Conservation (phyloP, 257 asterid species). For the Marsdenia floribunda region DNA sequence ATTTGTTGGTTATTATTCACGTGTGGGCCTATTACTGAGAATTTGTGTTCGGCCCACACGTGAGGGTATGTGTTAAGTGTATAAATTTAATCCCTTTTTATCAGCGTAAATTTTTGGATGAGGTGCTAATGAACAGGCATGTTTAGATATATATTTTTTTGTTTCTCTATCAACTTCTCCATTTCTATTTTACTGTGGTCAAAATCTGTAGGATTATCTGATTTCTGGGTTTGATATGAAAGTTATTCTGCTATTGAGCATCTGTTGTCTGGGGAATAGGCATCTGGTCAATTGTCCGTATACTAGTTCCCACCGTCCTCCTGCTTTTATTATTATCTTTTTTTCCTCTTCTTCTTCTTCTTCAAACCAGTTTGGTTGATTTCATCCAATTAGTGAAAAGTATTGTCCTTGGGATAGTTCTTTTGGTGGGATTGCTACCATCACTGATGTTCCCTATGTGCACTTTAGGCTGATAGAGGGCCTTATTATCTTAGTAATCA, state of each 20-base stretch:
- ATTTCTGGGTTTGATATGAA: background rate
- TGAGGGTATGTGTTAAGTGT: too few relatives aligned
- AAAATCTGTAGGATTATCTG: background rate
- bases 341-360: background rate
- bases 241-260: background rate
- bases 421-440: background rate
- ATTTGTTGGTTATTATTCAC: too few relatives aligned
- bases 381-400: background rate
- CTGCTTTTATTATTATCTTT: too few relatives aligned
- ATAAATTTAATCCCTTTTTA: too few relatives aligned
- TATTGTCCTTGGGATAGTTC: background rate
- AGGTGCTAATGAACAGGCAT: too few relatives aligned
- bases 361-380: background rate
- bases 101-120: too few relatives aligned
- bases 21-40: too few relatives aligned
- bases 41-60: too few relatives aligned
- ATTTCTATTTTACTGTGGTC: background rate
- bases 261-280: background rate
- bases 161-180: background rate
- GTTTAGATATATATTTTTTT: too few relatives aligned
- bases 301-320: too few relatives aligned
- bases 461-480: constrained; percentile 1
- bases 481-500: background rate
- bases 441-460: background rate
- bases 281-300: too few relatives aligned